Evolutionary conservation across 2,329 filamentous ascomycete species (phyloP).

Genomic region (Hypoxylon sp.): DNA sequence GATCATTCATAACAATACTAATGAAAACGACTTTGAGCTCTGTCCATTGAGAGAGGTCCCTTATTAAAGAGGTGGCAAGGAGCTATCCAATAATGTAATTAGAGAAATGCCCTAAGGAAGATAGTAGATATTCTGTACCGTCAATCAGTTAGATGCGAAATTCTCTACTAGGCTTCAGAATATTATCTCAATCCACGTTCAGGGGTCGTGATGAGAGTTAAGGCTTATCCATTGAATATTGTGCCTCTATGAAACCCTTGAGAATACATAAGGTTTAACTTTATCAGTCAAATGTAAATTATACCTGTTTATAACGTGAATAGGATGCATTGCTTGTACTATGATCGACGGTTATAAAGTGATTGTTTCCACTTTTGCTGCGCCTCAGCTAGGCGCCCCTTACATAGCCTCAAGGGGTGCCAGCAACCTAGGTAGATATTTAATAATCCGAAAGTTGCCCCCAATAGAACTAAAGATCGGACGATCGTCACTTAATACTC

Average conservation of each 20-base stretch:
- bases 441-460: not conserved
- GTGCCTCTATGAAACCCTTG: not conserved
- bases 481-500: too few species aligned
- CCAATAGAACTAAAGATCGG: not conserved
- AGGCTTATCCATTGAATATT: not conserved
- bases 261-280: not conserved
- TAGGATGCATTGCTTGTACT: not conserved
- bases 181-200: not conserved
- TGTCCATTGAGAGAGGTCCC: constrained; percentile 5
- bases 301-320: not conserved
- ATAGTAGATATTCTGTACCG: not conserved
- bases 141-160: too few species aligned
- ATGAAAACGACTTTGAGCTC: not conserved
- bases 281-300: too few species aligned
- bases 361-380: constrained; percentile 8
- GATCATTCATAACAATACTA: constrained; percentile 2
- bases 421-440: not conserved
- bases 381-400: constrained; percentile 3
- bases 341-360: constrained; percentile 9
- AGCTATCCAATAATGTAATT: not conserved
- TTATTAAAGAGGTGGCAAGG: not conserved
- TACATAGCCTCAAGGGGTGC: constrained; percentile 14
- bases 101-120: not conserved
- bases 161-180: not conserved
- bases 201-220: not conserved